A percentile compares a stretch with the other conserved stretches of the same genome.
phyloP scores from a whole-genome alignment of 441 rosid species.

The Metrosideros polymorpha region DNA sequence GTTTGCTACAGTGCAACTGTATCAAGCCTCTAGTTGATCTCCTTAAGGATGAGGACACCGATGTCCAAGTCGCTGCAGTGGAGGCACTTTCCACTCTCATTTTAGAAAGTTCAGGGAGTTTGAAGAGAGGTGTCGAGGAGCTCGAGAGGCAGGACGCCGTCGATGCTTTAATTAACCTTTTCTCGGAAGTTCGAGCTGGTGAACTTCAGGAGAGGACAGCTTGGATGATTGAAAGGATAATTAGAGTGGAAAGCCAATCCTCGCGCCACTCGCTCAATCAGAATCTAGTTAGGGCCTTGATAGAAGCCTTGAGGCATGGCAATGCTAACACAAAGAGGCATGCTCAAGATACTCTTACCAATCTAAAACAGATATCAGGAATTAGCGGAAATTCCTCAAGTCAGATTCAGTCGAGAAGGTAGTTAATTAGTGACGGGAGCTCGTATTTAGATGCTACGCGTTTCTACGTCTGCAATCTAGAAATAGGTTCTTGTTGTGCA shows the following conservation, averaged over 20 bases:
- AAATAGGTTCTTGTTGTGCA: neutral
- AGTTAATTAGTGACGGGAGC: slow-evolving; percentile 6
- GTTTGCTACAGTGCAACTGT: slow-evolving; percentile 24
- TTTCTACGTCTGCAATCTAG: neutral
- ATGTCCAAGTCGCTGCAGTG: slow-evolving; percentile 26
- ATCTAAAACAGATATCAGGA: slow-evolving; percentile 27
- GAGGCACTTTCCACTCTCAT: slow-evolving; percentile 33
- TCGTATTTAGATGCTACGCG: neutral
- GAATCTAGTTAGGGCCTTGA: slow-evolving; percentile 2
- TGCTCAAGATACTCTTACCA: slow-evolving; percentile 30
- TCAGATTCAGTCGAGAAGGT: slow-evolving; percentile 5
- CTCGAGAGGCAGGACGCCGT: slow-evolving; percentile 16
- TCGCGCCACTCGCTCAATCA: slow-evolving; percentile 10
- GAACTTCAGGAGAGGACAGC: slow-evolving; percentile 24
- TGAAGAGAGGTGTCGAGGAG: slow-evolving; percentile 16
- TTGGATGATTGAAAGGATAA: slow-evolving; percentile 24
- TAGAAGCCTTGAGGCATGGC: slow-evolving; percentile 14
- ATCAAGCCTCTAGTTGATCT: slow-evolving; percentile 25
- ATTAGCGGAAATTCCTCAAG: neutral
- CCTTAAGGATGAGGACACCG: slow-evolving; percentile 11
- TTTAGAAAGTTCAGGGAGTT: slow-evolving; percentile 9
- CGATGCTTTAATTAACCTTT: slow-evolving; percentile 13
- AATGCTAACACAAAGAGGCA: slow-evolving; percentile 20
- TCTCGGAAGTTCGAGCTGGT: slow-evolving; percentile 22
- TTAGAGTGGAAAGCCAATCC: slow-evolving; percentile 24